Evolutionary conservation across 371 early-diverging fungal species (phyloP).

Genomic region (Syncephalastrum contaminatum): DNA sequence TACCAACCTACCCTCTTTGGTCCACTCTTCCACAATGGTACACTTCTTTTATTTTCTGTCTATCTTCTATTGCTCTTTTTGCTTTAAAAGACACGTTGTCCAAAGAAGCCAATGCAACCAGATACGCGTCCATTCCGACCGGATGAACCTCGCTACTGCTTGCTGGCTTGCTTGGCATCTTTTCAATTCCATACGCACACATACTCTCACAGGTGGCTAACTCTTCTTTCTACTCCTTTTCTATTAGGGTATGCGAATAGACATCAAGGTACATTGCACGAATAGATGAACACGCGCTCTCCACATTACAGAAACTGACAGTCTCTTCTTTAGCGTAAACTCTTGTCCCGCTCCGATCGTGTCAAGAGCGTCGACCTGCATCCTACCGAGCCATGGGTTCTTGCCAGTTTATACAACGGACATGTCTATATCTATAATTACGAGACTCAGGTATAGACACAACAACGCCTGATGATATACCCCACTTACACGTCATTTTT

Average conservation of each 20-base stretch:
- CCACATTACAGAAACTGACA: neutral
- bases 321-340: conserved; percentile 51
- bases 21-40: conserved; percentile 3
- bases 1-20: neutral
- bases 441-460: conserved; percentile 82
- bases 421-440: conserved; percentile 98
- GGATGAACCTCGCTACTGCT: too few species aligned
- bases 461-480: neutral
- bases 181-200: too few species aligned
- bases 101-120: too few species aligned
- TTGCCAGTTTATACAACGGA: conserved; percentile 97
- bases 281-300: neutral
- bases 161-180: too few species aligned
- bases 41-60: neutral
- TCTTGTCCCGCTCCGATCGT: conserved; percentile 89
- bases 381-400: conserved; percentile 98
- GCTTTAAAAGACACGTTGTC: too few species aligned
- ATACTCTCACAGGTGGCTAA: neutral
- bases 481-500: neutral
- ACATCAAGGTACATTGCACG: conserved; percentile 53
- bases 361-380: conserved; percentile 99
- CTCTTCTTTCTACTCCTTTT: neutral
- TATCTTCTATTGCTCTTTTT: too few species aligned
- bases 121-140: too few species aligned
- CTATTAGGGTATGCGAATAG: conserved; percentile 63